phyloP scores from a whole-genome alignment of 2,329 filamentous ascomycete genomes.

The Sclerotinia borealis region DNA sequence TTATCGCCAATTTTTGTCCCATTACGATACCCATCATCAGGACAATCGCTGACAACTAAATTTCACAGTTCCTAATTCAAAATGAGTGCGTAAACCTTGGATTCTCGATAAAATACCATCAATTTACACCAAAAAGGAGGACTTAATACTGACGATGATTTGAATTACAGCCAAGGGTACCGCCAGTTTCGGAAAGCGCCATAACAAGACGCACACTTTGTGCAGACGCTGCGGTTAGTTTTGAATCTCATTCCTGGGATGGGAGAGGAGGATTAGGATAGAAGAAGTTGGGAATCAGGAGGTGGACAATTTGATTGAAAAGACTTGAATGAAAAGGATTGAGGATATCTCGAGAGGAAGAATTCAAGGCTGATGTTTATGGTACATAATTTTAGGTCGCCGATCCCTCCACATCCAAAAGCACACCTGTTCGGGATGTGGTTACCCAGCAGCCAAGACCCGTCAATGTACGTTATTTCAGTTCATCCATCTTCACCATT shows the following conservation, averaged over 20 bases:
- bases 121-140: slow-evolving; percentile 12
- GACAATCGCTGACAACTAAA: slow-evolving; percentile 1
- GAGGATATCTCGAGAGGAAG: background rate
- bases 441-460: slow-evolving; percentile 95
- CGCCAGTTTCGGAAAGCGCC: slow-evolving; percentile 31
- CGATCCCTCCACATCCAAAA: slow-evolving; percentile 99
- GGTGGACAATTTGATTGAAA: slow-evolving; percentile 9
- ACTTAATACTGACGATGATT: slow-evolving; percentile 8
- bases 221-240: slow-evolving; percentile 35
- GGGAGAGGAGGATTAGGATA: slow-evolving; percentile 24
- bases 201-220: slow-evolving; percentile 35
- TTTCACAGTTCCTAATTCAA: slow-evolving; percentile 28
- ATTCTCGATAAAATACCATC: slow-evolving; percentile 1
- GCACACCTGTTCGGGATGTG: slow-evolving; percentile 92
- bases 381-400: slow-evolving; percentile 54
- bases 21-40: background rate
- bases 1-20: background rate
- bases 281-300: background rate
- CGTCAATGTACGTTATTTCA: slow-evolving; percentile 81
- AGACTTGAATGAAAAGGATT: background rate
- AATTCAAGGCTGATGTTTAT: slow-evolving; percentile 23
- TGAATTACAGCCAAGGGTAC: slow-evolving; percentile 31
- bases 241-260: slow-evolving; percentile 15
- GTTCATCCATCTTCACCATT: slow-evolving; percentile 14
- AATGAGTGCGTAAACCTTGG: slow-evolving; percentile 30